phyloP scores from a whole-genome alignment of 2,329 filamentous ascomycete genomes.

The Ophiosphaerella herpotricha region DNA sequence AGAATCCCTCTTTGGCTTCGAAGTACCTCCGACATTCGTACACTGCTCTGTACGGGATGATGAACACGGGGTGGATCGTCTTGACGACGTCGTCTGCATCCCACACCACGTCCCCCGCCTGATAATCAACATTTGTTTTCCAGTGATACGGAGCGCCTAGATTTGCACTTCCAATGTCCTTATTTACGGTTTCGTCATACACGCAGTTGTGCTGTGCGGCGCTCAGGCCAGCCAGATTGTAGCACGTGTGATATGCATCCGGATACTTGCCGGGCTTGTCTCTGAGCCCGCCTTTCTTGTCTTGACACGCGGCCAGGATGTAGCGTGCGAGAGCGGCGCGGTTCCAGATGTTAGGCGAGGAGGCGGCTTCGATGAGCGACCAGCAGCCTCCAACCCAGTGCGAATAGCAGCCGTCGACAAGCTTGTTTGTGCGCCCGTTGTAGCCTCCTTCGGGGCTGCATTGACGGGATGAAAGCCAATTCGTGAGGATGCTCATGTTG shows the following conservation, averaged over 20 bases:
- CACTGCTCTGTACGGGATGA: conserved; percentile 73
- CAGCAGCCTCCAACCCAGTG: conserved; percentile 98
- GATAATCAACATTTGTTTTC: conserved; percentile 52
- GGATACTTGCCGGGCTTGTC: conserved; percentile 91
- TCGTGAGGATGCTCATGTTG: conserved; percentile 74
- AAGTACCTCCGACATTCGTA: conserved; percentile 70
- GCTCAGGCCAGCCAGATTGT: conserved; percentile 84
- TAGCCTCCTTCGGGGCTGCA: conserved; percentile 91
- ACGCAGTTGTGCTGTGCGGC: conserved; percentile 71
- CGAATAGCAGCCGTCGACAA: conserved; percentile 97
- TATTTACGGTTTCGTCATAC: conserved; percentile 48
- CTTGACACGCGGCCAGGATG: conserved; percentile 85
- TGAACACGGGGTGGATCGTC: conserved; percentile 81
- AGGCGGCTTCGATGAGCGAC: conserved; percentile 79
- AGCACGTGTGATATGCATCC: conserved; percentile 92
- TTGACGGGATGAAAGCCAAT: conserved; percentile 89
- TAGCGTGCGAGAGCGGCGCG: conserved; percentile 86
- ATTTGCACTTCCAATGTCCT: conserved; percentile 26
- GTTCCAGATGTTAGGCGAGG: conserved; percentile 65
- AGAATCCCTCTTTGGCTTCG: conserved; percentile 62
- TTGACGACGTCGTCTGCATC: conserved; percentile 71
- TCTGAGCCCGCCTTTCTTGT: conserved; percentile 78
- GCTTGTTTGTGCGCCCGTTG: conserved; percentile 92
- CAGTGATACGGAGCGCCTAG: conserved; percentile 52
- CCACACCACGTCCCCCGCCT: conserved; percentile 61